phyloP scores from a whole-genome alignment of 352 stramenopile genomes.

The Sclerospora graminicola region DNA sequence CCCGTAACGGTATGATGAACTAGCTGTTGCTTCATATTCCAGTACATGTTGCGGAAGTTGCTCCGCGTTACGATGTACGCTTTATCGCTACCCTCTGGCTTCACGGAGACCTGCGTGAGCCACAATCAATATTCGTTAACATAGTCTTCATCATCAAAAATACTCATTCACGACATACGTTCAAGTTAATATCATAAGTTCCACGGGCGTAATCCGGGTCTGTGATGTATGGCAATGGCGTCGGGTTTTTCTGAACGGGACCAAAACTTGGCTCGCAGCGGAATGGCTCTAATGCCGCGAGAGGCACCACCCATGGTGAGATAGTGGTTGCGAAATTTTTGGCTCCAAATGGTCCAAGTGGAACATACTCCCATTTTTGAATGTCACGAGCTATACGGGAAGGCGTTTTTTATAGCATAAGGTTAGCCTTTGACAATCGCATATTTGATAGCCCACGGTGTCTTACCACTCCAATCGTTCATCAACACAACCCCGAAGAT shows the following conservation, averaged over 20 bases:
- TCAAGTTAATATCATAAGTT: no score
- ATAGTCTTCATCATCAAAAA: no score
- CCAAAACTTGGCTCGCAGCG: constrained; percentile 85
- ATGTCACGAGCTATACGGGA: constrained; percentile 62
- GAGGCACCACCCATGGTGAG: constrained; percentile 93
- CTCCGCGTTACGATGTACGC: no score
- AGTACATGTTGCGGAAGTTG: no score
- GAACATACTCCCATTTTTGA: constrained; percentile 97
- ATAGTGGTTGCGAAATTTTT: constrained; percentile 98
- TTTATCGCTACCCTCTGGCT: no score
- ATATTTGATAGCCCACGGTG: neutral
- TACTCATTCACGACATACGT: no score
- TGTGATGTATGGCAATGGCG: constrained; percentile 88
- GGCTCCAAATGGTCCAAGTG: constrained; percentile 91
- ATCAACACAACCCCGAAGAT: constrained; percentile 97
- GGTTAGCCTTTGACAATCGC: neutral
- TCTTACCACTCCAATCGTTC: constrained; percentile 95
- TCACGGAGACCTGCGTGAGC: no score
- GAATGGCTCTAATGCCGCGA: constrained; percentile 92
- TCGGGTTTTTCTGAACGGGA: constrained; percentile 77
- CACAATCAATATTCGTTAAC: no score
- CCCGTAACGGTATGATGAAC: no score
- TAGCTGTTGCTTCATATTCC: no score
- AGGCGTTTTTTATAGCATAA: neutral
- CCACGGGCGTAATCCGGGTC: no score